These are phyloP conservation scores for Silene conica DNA, from an alignment of 148 eudicot species.

Conservation along the genomic window DNA sequence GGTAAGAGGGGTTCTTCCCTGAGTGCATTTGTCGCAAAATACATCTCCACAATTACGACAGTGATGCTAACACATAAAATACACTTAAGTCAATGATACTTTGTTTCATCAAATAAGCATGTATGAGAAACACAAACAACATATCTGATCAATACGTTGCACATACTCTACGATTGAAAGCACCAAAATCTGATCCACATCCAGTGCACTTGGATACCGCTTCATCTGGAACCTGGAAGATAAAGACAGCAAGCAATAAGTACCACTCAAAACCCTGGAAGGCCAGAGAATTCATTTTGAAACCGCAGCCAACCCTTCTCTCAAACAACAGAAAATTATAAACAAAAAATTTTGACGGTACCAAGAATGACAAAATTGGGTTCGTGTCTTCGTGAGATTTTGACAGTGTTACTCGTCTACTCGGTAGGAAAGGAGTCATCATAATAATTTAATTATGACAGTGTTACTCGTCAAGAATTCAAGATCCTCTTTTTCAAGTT, in stretches of 20 bases:
- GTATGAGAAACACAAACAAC: slow-evolving; percentile 1
- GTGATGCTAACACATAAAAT: slow-evolving; percentile 55
- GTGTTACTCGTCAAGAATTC: background rate
- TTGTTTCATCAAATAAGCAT: slow-evolving; percentile 5
- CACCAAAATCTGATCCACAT: slow-evolving; percentile 66
- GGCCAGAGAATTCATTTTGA: background rate
- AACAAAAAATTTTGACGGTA: background rate
- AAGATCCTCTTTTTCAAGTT: no score
- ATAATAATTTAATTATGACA: no score
- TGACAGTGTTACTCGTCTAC: background rate
- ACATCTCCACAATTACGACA: slow-evolving; percentile 85
- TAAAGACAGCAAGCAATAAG: slow-evolving; percentile 4
- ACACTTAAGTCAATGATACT: slow-evolving; percentile 10
- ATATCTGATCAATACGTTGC: background rate
- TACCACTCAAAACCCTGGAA: background rate
- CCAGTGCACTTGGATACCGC: slow-evolving; percentile 78
- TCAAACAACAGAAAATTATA: background rate
- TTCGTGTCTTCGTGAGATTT: no score
- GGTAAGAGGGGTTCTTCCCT: slow-evolving; percentile 69
- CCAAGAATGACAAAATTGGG: background rate
- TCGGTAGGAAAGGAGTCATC: background rate
- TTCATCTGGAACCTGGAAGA: slow-evolving; percentile 80
- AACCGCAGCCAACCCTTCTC: no score
- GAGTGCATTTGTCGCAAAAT: slow-evolving; percentile 84
- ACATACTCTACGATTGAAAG: slow-evolving; percentile 72